Evolutionary conservation across 768 basidiomycete species (phyloP), one percentile per base, ranked within the genome.

Genomic region (Boletus patriciae): DNA sequence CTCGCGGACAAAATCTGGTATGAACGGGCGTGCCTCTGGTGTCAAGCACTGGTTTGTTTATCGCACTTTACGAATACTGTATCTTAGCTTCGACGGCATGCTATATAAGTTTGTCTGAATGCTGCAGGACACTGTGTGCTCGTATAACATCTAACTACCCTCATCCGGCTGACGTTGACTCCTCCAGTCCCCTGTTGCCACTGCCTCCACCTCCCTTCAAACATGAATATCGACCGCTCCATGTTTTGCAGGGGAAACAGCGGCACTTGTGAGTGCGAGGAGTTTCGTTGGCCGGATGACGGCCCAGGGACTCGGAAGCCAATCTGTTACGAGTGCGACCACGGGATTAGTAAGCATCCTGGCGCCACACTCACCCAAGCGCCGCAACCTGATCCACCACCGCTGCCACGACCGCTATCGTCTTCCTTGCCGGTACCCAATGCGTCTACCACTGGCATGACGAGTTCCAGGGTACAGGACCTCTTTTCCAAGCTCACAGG

Each of bases 1-100:
- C 62, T 61, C 41, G 51, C 40, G 6, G 54, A 49, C 2, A 3
- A 16, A 3, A 56, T 61, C 12, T 65, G 62, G 64, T 54, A 58
- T 31, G 15, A 36, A 4, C 16, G 16, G 21, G 62, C 64, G 11
- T 41, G 45, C 21, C 38, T 57, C 0, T 65, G 64, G 64, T 63
- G 59, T 16, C 57, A 63, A 40, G 64, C 50, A 19, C 11, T 61
- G 2, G 8, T 46, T 3, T 31, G 40, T 5, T 29, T 62, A 15
- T 31, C 19, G 0, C 6, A 45, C 18, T 16, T 38, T 38, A 18
- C 6, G 18, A 38, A 18, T 7, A 8, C 18, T 16, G 6, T 38
- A 18, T 38, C 33, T 10, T 34, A 34, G 33, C 33, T 34, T 34
- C 33, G 1, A 13, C 13, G 33, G 33, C 33, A 34, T 34, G 13